Conservation (phyloP, 805 yeast species). For the Kodamaea restingae region DNA sequence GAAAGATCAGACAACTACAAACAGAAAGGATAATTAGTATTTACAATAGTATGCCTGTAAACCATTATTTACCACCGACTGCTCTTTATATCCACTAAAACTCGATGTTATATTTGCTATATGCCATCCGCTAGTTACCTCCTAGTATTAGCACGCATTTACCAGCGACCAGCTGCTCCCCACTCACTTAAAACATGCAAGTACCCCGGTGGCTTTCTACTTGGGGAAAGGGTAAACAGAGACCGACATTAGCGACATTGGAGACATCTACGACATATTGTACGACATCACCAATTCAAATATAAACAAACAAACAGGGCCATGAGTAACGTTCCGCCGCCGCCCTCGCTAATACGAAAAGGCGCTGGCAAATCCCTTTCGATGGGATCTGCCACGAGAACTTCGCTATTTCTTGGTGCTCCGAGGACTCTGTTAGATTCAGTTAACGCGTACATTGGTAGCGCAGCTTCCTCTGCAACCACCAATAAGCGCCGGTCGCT, state of each 20-base stretch:
- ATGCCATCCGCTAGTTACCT: too few species aligned
- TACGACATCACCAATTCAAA: slow-evolving; percentile 6
- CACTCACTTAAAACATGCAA: too few species aligned
- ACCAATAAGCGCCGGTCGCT: slow-evolving; percentile 25
- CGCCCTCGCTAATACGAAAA: slow-evolving; percentile 13
- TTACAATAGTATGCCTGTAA: too few species aligned
- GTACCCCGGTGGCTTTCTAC: too few species aligned
- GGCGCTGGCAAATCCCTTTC: slow-evolving; percentile 17
- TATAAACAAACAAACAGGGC: slow-evolving; percentile 3
- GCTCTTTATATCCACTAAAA: too few species aligned
- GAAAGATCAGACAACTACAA: too few species aligned
- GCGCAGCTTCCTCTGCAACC: slow-evolving; percentile 3
- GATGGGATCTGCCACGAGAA: slow-evolving; percentile 20
- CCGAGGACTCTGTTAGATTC: slow-evolving; percentile 15
- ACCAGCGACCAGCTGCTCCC: too few species aligned
- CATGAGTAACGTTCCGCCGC: slow-evolving; percentile 9
- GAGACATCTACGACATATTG: slow-evolving; percentile 1
- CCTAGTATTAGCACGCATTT: too few species aligned
- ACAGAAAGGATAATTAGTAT: too few species aligned
- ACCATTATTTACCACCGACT: too few species aligned
- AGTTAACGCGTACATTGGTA: not conserved
- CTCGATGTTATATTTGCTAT: too few species aligned
- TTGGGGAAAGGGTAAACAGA: too few species aligned
- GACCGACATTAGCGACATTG: not conserved
- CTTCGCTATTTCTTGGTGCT: slow-evolving; percentile 16